Conservation (phyloP, 345 rosid genomes). For the Nasturtium officinale region DNA sequence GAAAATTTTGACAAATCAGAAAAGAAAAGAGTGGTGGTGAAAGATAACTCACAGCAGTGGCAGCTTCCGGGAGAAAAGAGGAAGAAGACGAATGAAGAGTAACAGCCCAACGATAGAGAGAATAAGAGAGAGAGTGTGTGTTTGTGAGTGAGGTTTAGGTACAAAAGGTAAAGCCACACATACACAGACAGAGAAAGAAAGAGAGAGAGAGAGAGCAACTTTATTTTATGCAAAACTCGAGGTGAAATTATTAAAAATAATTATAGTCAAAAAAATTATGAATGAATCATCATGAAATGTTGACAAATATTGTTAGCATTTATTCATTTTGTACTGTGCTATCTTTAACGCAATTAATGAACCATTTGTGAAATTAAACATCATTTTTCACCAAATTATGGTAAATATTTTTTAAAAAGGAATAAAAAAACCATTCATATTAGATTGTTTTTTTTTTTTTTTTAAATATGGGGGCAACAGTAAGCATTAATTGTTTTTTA, state of each 20-base stretch:
- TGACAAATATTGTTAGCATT: conserved; percentile 35
- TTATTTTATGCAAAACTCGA: conserved; percentile 36
- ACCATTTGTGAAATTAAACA: neutral
- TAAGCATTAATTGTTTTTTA: neutral
- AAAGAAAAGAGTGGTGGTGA: neutral
- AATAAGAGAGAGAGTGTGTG: conserved; percentile 12
- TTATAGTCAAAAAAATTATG: conserved; percentile 7
- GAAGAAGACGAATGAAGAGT: conserved; percentile 36
- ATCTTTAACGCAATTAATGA: conserved; percentile 14
- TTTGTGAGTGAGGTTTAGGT: conserved; percentile 35
- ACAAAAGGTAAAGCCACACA: conserved; percentile 45
- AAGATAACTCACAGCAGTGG: conserved; percentile 39
- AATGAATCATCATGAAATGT: neutral
- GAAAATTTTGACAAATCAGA: conserved; percentile 21
- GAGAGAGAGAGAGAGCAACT: neutral
- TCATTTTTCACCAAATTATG: too few species aligned
- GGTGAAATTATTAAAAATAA: neutral
- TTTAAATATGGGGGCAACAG: neutral
- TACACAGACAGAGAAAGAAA: conserved; percentile 16
- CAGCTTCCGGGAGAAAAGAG: conserved; percentile 35
- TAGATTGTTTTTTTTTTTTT: neutral
- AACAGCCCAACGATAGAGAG: neutral
- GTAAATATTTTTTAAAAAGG: too few species aligned
- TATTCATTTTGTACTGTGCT: conserved; percentile 4
- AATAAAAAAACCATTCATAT: too few species aligned